These are phyloP conservation scores for Novymonas esmeraldas DNA, from an alignment of 208 protist species.

Conservation along the genomic window DNA sequence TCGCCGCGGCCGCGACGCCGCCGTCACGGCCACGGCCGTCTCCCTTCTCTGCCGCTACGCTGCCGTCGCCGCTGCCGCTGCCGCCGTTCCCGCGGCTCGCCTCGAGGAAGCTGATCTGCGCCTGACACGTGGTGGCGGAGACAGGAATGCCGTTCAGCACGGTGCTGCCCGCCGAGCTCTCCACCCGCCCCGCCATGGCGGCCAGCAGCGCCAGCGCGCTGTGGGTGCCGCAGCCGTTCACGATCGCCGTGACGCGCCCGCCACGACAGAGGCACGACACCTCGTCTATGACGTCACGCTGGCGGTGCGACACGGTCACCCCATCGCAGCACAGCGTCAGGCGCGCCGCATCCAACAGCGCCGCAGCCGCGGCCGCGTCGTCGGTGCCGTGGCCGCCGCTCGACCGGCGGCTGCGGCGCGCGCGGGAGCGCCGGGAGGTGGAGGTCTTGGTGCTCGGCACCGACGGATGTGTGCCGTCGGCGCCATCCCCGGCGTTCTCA, in stretches of 20 bases:
- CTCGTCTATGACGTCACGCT: constrained; percentile 40
- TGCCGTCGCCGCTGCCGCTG: background rate
- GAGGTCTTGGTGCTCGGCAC: background rate
- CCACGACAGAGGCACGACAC: constrained; percentile 48
- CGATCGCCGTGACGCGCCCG: constrained; percentile 63
- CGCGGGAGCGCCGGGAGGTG: constrained; percentile 4
- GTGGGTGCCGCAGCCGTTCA: constrained; percentile 59
- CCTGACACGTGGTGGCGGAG: constrained; percentile 45
- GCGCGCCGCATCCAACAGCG: background rate
- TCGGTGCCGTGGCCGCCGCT: background rate
- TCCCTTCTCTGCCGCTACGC: background rate
- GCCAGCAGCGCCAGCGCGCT: constrained; percentile 43
- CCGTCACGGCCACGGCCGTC: constrained; percentile 15
- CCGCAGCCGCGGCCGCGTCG: background rate
- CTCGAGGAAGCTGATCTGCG: constrained; percentile 34
- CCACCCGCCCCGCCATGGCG: constrained; percentile 43
- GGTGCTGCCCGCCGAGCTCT: constrained; percentile 38
- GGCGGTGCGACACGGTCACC: constrained; percentile 31
- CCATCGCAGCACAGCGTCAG: constrained; percentile 51
- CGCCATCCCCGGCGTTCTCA: background rate
- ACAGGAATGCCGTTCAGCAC: constrained; percentile 64
- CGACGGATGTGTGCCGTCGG: background rate
- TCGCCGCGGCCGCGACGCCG: background rate
- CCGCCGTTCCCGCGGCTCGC: constrained; percentile 5
- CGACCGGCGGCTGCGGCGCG: constrained; percentile 2